Conservation (phyloP, 2,329 filamentous ascomycete genomes). For the Alternaria sp. region DNA sequence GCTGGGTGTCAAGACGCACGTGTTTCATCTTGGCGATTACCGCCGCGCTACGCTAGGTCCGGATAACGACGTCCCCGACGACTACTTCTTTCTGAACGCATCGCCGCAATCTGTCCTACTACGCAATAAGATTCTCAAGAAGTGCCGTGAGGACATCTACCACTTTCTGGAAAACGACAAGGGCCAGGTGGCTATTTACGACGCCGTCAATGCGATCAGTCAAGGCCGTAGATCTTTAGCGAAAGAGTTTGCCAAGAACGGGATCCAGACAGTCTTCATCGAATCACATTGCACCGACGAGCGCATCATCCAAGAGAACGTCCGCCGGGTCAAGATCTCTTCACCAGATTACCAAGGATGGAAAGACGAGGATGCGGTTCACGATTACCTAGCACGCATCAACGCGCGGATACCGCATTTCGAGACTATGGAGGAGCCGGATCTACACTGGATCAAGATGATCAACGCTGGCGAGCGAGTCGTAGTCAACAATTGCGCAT, state of each 20-base stretch:
- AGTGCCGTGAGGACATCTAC: slow-evolving; percentile 96
- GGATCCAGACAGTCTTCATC: slow-evolving; percentile 94
- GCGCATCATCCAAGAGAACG: slow-evolving; percentile 93
- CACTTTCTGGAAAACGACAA: slow-evolving; percentile 96
- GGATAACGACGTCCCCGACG: slow-evolving; percentile 85
- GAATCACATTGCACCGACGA: slow-evolving; percentile 95
- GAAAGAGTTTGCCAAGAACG: slow-evolving; percentile 97
- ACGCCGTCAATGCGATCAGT: slow-evolving; percentile 92
- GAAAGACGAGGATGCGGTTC: slow-evolving; percentile 89
- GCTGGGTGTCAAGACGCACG: slow-evolving; percentile 97
- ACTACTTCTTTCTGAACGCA: slow-evolving; percentile 97
- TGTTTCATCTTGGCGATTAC: slow-evolving; percentile 97
- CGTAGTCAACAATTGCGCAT: slow-evolving; percentile 95
- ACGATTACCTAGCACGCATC: slow-evolving; percentile 89
- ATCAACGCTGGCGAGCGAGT: slow-evolving; percentile 95
- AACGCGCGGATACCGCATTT: slow-evolving; percentile 92
- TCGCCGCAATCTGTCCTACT: slow-evolving; percentile 91
- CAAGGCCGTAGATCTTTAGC: slow-evolving; percentile 82
- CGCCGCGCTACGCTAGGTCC: slow-evolving; percentile 87
- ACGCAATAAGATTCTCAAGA: slow-evolving; percentile 95
- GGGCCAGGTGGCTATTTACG: slow-evolving; percentile 97
- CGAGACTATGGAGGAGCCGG: slow-evolving; percentile 92
- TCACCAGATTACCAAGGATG: slow-evolving; percentile 96
- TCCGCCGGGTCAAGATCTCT: slow-evolving; percentile 95
- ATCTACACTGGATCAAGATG: slow-evolving; percentile 99